A percentile compares a stretch with the other conserved stretches of the same genome.
These are phyloP conservation scores for Filobasidium floriforme DNA, from an alignment of 768 basidiomycete genomes.

Conservation along the genomic window DNA sequence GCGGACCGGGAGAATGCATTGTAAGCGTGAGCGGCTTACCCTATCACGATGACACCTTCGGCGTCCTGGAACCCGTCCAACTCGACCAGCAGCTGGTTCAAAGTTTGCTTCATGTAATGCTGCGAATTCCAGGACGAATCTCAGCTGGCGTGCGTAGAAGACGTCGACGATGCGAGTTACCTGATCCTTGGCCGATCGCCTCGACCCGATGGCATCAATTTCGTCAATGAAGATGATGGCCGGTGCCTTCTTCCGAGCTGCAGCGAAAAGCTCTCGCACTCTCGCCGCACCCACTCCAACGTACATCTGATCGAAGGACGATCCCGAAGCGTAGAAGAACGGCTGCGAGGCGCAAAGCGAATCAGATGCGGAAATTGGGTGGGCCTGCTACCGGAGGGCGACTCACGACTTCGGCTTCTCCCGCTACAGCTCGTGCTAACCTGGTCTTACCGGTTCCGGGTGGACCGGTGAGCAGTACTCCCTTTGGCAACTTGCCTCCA, in stretches of 20 bases:
- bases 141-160: conserved; percentile 53
- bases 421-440: conserved; percentile 93
- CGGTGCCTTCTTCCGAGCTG: conserved; percentile 87
- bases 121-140: conserved; percentile 43
- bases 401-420: conserved; percentile 77
- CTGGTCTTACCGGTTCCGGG: conserved; percentile 89
- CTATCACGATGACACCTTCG: conserved; percentile 88
- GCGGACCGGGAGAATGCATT: not conserved
- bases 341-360: conserved; percentile 46
- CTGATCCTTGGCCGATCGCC: conserved; percentile 49
- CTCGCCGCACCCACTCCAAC: conserved; percentile 61
- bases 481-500: conserved; percentile 90
- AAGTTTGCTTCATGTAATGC: conserved; percentile 52
- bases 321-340: conserved; percentile 93
- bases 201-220: conserved; percentile 85
- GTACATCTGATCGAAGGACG: conserved; percentile 97
- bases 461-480: conserved; percentile 59
- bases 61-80: conserved; percentile 92
- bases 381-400: not conserved
- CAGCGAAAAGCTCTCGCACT: conserved; percentile 86
- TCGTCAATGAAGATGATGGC: conserved; percentile 99
- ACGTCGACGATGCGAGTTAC: conserved; percentile 13
- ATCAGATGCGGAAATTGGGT: not conserved
- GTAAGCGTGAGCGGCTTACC: conserved; percentile 48
- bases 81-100: conserved; percentile 93